Percentiles rank a stretch among this genome's conserved stretches.
These are phyloP conservation scores for Blastobotrys chiropterorum DNA, from an alignment of 805 yeast genomes.

Conservation along the genomic window DNA sequence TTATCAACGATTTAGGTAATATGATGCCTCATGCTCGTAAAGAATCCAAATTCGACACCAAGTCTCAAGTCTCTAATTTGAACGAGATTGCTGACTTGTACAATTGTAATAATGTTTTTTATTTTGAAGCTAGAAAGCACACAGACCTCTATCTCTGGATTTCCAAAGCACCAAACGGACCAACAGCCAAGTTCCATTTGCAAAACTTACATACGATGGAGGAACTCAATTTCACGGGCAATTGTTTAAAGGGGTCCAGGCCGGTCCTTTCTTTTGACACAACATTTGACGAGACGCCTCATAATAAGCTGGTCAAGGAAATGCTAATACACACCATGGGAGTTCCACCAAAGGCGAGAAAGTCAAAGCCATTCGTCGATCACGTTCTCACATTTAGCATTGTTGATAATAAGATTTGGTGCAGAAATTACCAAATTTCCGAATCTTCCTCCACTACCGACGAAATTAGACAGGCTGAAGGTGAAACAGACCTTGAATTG, in stretches of 20 bases:
- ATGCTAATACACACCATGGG: constrained; percentile 79
- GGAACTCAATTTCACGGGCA: constrained; percentile 93
- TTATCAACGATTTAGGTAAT: constrained; percentile 70
- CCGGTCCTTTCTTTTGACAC: constrained; percentile 87
- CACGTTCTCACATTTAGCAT: constrained; percentile 91
- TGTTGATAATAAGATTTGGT: constrained; percentile 92
- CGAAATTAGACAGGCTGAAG: background rate
- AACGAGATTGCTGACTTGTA: constrained; percentile 95
- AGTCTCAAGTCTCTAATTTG: constrained; percentile 78
- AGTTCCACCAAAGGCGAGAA: constrained; percentile 91
- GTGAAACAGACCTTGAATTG: constrained; percentile 57
- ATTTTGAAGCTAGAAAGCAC: constrained; percentile 94
- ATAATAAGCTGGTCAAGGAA: constrained; percentile 73
- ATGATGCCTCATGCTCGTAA: constrained; percentile 92
- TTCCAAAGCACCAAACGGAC: constrained; percentile 96
- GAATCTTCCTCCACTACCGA: constrained; percentile 36
- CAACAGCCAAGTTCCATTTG: constrained; percentile 86
- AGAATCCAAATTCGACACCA: constrained; percentile 92
- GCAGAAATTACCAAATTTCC: constrained; percentile 86
- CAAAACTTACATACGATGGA: constrained; percentile 95
- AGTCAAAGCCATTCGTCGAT: constrained; percentile 89
- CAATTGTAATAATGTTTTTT: constrained; percentile 92
- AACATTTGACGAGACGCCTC: constrained; percentile 64
- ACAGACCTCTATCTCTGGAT: constrained; percentile 92
- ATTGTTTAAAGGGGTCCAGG: constrained; percentile 90